phyloP scores from a whole-genome alignment of 192 early-diverging fungal species.

The Rhizoclosmatium sp. region DNA sequence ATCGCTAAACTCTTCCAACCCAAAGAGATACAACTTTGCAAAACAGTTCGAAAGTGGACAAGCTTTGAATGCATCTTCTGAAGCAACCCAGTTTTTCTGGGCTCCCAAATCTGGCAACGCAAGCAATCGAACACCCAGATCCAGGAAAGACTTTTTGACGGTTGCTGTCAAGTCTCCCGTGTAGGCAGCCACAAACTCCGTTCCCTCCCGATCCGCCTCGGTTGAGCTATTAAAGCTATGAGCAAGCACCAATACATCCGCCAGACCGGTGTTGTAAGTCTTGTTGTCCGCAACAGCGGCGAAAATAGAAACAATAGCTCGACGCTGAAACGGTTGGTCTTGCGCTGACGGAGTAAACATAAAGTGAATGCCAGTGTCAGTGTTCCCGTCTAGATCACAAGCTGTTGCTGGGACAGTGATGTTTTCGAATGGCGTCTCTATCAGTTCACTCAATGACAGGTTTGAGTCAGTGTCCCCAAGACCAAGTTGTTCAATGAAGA shows the following conservation, averaged over 20 bases:
- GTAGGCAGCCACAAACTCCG: conserved; percentile 3
- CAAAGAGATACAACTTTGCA: conserved; percentile 8
- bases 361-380: too few relatives aligned
- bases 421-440: too few relatives aligned
- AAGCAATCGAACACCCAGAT: conserved; percentile 3
- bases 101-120: background rate
- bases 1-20: background rate
- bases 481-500: too few relatives aligned
- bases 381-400: too few relatives aligned
- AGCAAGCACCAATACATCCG: background rate
- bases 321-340: too few relatives aligned
- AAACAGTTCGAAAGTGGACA: background rate
- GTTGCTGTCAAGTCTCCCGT: background rate
- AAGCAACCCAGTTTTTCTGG: background rate
- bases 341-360: too few relatives aligned
- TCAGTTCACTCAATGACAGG: too few relatives aligned
- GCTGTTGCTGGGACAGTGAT: too few relatives aligned
- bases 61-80: background rate
- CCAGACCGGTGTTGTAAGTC: background rate
- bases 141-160: background rate
- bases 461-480: too few relatives aligned
- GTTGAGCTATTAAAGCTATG: background rate
- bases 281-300: background rate
- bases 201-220: background rate
- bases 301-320: background rate